Conservation (phyloP, 1,139 yeast species). For the Candida sanyaensis region DNA sequence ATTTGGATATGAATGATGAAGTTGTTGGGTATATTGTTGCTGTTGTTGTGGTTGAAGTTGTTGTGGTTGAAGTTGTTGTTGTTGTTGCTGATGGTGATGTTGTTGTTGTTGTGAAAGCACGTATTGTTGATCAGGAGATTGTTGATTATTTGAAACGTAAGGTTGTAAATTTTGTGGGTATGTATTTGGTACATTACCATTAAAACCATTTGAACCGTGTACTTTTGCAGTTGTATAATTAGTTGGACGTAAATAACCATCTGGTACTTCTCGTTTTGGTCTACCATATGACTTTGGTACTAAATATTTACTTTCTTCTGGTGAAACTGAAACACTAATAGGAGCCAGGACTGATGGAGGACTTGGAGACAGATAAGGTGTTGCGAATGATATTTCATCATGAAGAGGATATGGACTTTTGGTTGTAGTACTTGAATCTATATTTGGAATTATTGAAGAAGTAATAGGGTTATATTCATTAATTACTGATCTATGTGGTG, state of each 20-base stretch:
- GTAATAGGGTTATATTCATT: neutral
- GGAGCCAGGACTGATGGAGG: neutral
- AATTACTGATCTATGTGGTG: constrained; percentile 2
- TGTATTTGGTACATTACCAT: constrained; percentile 1
- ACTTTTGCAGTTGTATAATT: constrained; percentile 4
- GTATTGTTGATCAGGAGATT: neutral
- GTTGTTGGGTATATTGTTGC: neutral
- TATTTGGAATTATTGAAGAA: neutral
- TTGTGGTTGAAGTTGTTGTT: neutral
- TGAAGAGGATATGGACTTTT: constrained; percentile 3
- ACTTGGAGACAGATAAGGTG: neutral
- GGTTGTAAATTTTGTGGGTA: neutral
- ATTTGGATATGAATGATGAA: neutral
- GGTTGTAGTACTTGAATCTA: neutral
- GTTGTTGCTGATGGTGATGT: neutral
- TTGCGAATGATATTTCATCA: neutral
- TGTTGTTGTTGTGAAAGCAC: no score
- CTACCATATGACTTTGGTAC: constrained; percentile 1
- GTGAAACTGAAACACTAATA: neutral
- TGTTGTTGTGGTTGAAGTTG: no score
- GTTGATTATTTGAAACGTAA: no score
- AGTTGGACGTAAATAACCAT: constrained; percentile 7
- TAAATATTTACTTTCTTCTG: neutral
- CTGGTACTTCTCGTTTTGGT: constrained; percentile 8
- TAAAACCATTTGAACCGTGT: neutral